Base-by-base conservation (phyloP, 306 rosid species). In the Prunus salicina region DNA sequence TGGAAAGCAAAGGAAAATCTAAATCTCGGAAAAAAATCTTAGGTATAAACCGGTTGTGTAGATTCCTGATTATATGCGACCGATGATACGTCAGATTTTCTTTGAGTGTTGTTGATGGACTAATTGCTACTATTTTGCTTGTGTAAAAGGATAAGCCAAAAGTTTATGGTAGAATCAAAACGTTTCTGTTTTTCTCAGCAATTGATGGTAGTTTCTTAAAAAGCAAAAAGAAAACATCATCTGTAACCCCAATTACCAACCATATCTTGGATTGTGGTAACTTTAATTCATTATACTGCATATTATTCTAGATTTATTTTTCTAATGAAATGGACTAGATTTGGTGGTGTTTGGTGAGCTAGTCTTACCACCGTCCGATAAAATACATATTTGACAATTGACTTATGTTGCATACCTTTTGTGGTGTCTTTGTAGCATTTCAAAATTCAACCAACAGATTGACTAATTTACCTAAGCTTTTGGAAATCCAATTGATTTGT, bases 261-360 rank as follows among this genome's bases (percentile, higher is more conserved):
- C 41, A 34, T 6, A 6, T 34, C 8, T 0, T 34, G 6, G 41
- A 34, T 34, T 34, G 41, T 6, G 41, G 41, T 34, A 6, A 32
- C 34, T 4, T 57, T 11, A 51, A 5, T 51, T 51, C 2, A 51
- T 51, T 51, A 6, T 51, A 16, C 20, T 51, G 8, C 20, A 16
- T 51, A 51, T 51, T 51, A 18, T 51, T 51, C 19, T 6, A 34
- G 19, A 5, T 18, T 5, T 52, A 16, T 1, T 49, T 49, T 69
- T 69, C 24, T 25, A 69, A 50, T 10, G n/a, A 43, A 27, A 69
- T 51, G 20, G 32, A 22, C 18, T 28, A 50, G 27, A 67, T 67
- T 67, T 67, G 8, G n/a, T 67, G 72, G 57, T 27, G 73, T 52
- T 52, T 22, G 74, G 61, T 50, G 60, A 24, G 61, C 73, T 69